Base-by-base conservation (phyloP, 2,329 filamentous ascomycete species). In the Hypoxylon sp. region DNA sequence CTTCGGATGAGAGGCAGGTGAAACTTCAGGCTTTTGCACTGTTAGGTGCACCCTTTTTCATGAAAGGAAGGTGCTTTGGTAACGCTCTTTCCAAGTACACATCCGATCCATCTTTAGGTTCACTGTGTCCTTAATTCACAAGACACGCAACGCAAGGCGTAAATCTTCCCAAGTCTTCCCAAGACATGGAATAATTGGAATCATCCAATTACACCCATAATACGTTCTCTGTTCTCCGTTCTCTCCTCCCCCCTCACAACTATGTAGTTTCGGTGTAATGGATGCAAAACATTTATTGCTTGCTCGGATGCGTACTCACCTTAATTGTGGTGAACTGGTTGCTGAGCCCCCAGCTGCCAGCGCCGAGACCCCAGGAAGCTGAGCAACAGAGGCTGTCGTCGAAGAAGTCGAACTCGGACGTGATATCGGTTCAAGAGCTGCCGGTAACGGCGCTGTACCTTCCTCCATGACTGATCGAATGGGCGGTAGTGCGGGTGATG, bases 371-470 rank as follows among this genome's bases (percentile, higher is more conserved):
- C 80, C 81, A 7, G 84, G 80, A 41, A 86, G 76, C 45, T 86
- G 84, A 14, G 80, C 79, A 62, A 81, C 75, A 25, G 72, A 82
- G 17, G 79, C 80, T 19, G 82, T 79, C 1, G 83, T 83, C 2
- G 85, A 84, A 2, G 85, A 84, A 2, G 82, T 82, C 32, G 85
- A 85, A 71, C 80, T 82, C 21, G 83, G 83, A 70, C 82, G 80
- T 30, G 85, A 85, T 64, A 85, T 82, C 17, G 82, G 79, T 68
- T 88, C 85, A 45, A 82, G 75, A 9, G 78, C 76, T 36, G 80
- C 78, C 38, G 80, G 75, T 43, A 81, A 75, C 48, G 82, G 75
- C 51, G 79, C 72, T 59, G 82, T 80, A 32, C 79, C 80, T 70
- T 86, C 84, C 73, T 86, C 85, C 82, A 86, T 86, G 72, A 77